Conservation (phyloP, 176 grass and related monocot genomes). For the Pharus latifolius region DNA sequence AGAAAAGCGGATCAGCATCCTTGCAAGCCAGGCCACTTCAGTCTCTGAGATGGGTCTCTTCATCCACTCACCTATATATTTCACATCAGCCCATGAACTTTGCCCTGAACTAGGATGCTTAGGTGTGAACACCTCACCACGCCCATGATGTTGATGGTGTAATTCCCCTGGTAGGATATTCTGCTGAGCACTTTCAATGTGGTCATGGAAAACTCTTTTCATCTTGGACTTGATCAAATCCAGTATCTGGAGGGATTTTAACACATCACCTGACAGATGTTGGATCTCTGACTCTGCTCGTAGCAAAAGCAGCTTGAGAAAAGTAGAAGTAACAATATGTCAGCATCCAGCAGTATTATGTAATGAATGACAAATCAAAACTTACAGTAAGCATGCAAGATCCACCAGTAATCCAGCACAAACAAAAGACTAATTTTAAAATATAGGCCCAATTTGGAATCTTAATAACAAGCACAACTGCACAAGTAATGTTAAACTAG, state of each 20-base stretch:
- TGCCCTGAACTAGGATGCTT: constrained; percentile 46
- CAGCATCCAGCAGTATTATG: not conserved
- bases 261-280: constrained; percentile 38
- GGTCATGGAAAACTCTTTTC: constrained; percentile 42
- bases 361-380: not conserved
- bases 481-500: not conserved
- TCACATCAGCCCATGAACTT: constrained; percentile 35
- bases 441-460: not conserved
- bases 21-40: constrained; percentile 79
- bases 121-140: constrained; percentile 52
- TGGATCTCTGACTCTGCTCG: constrained; percentile 68
- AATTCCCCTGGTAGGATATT: not conserved
- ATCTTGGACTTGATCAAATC: constrained; percentile 45
- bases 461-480: not conserved
- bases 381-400: constrained; percentile 4
- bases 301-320: constrained; percentile 50
- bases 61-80: constrained; percentile 88
- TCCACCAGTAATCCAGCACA: not conserved
- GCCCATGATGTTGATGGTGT: constrained; percentile 14
- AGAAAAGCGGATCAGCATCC: constrained; percentile 53
- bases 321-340: not conserved
- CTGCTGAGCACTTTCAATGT: constrained; percentile 5
- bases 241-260: constrained; percentile 28
- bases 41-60: constrained; percentile 55
- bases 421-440: not conserved